Evolutionary conservation across 352 stramenopile genomes (phyloP).

Genomic region (Phytophthora pistaciae): DNA sequence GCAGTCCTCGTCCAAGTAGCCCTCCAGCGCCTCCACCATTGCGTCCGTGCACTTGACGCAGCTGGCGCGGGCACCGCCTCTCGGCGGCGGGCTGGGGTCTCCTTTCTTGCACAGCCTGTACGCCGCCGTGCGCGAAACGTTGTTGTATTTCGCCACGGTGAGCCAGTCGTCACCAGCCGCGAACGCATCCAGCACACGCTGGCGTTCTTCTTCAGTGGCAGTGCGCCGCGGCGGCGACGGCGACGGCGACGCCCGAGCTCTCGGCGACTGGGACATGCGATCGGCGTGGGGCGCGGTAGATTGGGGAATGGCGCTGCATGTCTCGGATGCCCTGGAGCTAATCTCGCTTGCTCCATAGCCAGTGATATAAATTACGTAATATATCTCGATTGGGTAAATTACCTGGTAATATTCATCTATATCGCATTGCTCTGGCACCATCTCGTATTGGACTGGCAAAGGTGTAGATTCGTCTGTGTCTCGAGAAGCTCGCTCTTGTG

Average conservation of each 20-base stretch:
- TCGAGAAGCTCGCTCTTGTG: too few relatives aligned
- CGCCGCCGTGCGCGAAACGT: conserved; percentile 4
- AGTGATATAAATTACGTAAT: background rate
- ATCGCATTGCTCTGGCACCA: background rate
- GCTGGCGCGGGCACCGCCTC: conserved; percentile 4
- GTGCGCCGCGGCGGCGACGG: background rate
- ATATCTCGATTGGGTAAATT: background rate
- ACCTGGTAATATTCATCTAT: conserved; percentile 1
- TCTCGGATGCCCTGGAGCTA: background rate
- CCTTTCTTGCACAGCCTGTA: conserved; percentile 7
- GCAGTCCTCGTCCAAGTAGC: conserved; percentile 7
- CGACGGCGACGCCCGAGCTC: background rate
- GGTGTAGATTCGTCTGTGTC: background rate
- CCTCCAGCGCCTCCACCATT: conserved; percentile 9
- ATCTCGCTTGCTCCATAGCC: background rate
- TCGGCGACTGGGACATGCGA: background rate
- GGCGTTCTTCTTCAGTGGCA: conserved; percentile 7
- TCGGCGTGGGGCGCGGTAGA: background rate
- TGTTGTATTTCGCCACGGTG: conserved; percentile 11
- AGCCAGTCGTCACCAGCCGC: conserved; percentile 6
- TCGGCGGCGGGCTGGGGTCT: background rate
- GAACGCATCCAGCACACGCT: conserved; percentile 5
- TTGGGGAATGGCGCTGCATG: background rate
- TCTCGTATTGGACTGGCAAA: conserved; percentile 1
- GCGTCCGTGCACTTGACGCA: conserved; percentile 11